Evolutionary conservation across 148 eudicot genomes (phyloP), one percentile per base, ranked within the genome.

Genomic region (Silene conica): DNA sequence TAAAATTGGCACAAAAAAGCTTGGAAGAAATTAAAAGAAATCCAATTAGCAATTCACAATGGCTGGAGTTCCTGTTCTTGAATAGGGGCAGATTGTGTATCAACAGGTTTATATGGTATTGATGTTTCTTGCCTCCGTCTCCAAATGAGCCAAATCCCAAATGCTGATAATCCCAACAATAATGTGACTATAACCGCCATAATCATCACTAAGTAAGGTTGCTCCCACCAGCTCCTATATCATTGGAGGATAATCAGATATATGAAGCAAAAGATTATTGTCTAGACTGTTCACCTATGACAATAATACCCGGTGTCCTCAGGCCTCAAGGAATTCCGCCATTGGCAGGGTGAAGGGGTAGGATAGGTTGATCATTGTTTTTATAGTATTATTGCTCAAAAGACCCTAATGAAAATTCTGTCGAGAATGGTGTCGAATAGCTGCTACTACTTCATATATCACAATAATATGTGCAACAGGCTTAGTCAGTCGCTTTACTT

Each of bases 11-110:
- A 68, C 45, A 45, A 71, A 76, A 76, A 76, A 66, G 14, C 43
- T 67, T 56, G 46, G 61, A 19, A n/a, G 55, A 67, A 41, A 14
- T 55, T 34, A 57, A 64, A 71, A 65, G 64, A 12, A 54, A 4
- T 54, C 41, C 18, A 50, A 22, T 69, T 59, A 22, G 67, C 64
- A 28, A 38, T 22, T 82, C 77, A 85, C 74, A 83, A 84, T 9
- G 96, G 93, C 81, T 94, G 98, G 63, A 94, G 90, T 86, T 94
- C 97, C 79, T 89, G 93, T 85, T 91, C 93, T 18, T 83, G 78
- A 41, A 78, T 78, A 73, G 72, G 72, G 25, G 67, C 77, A 19
- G 86, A 22, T 55, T 87, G 87, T 1, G 85, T 89, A 68, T 86
- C 89, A 12, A 91, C 93, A 41, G 96, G 93, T 80, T 82, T 87